phyloP scores from a whole-genome alignment of 23 red algal species.

The Gracilaria gracilis region DNA sequence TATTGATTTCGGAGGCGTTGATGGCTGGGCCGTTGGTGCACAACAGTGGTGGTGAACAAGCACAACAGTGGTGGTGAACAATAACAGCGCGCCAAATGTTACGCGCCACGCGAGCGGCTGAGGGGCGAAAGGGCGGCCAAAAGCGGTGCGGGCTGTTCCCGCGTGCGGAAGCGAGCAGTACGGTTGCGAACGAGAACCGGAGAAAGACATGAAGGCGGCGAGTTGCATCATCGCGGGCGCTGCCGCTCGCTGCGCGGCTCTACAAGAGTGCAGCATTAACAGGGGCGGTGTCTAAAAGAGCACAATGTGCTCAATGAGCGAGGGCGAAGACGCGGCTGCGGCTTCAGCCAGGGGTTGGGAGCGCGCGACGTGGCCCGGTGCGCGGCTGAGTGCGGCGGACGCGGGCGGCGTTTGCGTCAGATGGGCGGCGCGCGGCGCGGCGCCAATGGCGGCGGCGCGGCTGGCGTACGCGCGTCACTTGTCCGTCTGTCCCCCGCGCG shows the following conservation, averaged over 20 bases:
- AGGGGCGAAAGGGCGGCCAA: neutral
- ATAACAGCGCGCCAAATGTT: too few relatives aligned
- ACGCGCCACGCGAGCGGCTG: too few relatives aligned
- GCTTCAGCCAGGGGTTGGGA: neutral
- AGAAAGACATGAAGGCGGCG: neutral
- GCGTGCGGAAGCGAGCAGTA: neutral
- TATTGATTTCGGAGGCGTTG: too few relatives aligned
- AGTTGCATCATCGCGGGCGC: neutral
- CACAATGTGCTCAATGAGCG: too few relatives aligned
- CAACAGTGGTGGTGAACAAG: too few relatives aligned
- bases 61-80: too few relatives aligned
- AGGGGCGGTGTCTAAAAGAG: too few relatives aligned
- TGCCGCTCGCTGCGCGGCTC: neutral
- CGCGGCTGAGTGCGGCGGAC: neutral
- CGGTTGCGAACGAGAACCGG: neutral
- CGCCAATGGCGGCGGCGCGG: neutral
- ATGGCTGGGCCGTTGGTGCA: too few relatives aligned
- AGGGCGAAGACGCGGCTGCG: too few relatives aligned
- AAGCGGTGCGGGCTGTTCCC: neutral
- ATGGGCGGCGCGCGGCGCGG: neutral
- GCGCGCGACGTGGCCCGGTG: neutral
- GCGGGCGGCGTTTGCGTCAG: neutral
- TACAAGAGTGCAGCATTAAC: neutral
- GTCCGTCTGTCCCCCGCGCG: slow-evolving; percentile 1
- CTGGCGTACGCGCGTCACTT: neutral